These are phyloP conservation scores for Pleurotus ostreatus DNA, from an alignment of 768 basidiomycete genomes.

Conservation along the genomic window DNA sequence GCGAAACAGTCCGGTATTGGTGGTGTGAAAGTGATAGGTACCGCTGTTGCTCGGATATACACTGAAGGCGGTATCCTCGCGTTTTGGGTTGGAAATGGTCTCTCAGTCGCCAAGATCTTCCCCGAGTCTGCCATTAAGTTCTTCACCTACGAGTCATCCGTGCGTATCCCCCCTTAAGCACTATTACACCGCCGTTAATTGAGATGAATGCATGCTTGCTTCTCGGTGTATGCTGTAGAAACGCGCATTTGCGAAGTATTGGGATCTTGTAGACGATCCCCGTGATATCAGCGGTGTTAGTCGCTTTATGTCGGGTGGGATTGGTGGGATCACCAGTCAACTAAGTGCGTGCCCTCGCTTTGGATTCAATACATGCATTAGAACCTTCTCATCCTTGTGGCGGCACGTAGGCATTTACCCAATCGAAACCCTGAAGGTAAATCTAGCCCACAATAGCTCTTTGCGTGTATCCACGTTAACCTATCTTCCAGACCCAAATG, in stretches of 20 bases:
- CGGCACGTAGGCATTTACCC: conserved; percentile 80
- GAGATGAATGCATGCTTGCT: no score
- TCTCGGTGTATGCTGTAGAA: conserved; percentile 49
- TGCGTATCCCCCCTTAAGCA: conserved; percentile 36
- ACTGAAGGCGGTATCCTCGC: conserved; percentile 83
- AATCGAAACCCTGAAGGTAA: conserved; percentile 90
- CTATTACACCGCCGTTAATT: no score
- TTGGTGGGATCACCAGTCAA: conserved; percentile 94
- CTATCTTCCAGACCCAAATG: conserved; percentile 73
- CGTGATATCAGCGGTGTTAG: conserved; percentile 87
- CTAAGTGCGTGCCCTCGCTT: conserved; percentile 54
- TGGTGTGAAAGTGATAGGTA: conserved; percentile 60
- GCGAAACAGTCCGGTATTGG: conserved; percentile 39
- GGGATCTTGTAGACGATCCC: conserved; percentile 86
- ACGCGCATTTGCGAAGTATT: conserved; percentile 88
- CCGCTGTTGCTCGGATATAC: conserved; percentile 80
- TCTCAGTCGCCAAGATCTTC: conserved; percentile 94
- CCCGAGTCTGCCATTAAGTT: conserved; percentile 99
- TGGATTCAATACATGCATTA: conserved; percentile 6
- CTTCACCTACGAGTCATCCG: conserved; percentile 89
- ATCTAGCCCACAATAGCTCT: conserved; percentile 9
- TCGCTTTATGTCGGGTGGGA: conserved; percentile 91
- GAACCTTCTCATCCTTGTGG: conserved; percentile 16
- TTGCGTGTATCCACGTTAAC: conserved; percentile 6
- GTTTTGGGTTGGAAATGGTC: conserved; percentile 97